Conservation (phyloP, 352 stramenopile genomes). For the Thraustochytrium aureum region DNA sequence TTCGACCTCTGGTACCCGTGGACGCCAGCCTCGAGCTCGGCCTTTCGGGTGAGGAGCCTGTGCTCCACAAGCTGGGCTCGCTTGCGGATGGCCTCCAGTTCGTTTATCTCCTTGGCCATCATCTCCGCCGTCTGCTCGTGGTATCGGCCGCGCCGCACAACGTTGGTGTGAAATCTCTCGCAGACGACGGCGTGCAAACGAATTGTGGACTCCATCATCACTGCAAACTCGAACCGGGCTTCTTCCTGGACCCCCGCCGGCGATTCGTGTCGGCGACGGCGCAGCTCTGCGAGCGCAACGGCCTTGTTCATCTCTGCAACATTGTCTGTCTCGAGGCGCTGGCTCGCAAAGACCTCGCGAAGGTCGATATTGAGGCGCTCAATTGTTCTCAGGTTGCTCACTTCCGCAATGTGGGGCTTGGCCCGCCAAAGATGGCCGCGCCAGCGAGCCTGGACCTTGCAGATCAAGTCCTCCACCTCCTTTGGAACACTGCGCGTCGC, state of each 20-base stretch:
- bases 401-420: neutral
- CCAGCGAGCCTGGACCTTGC: neutral
- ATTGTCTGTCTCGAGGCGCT: neutral
- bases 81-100: neutral
- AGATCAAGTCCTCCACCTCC: too few relatives aligned
- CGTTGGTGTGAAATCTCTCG: constrained; percentile 26
- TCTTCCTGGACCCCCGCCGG: too few relatives aligned
- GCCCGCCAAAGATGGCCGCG: neutral
- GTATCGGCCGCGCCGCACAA: neutral
- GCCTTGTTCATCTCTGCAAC: too few relatives aligned
- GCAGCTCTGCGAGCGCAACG: too few relatives aligned
- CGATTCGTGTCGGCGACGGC: too few relatives aligned
- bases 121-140: neutral
- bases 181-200: neutral
- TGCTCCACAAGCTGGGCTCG: neutral
- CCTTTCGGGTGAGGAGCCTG: neutral
- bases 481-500: too few relatives aligned
- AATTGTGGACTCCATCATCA: neutral
- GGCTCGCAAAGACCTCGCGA: neutral
- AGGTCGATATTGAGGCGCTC: neutral
- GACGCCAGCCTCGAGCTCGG: neutral
- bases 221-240: neutral
- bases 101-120: neutral
- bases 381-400: neutral
- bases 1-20: neutral